These are phyloP conservation scores for Stentor roeselii DNA, from an alignment of 73 alveolate genomes.

Conservation along the genomic window DNA sequence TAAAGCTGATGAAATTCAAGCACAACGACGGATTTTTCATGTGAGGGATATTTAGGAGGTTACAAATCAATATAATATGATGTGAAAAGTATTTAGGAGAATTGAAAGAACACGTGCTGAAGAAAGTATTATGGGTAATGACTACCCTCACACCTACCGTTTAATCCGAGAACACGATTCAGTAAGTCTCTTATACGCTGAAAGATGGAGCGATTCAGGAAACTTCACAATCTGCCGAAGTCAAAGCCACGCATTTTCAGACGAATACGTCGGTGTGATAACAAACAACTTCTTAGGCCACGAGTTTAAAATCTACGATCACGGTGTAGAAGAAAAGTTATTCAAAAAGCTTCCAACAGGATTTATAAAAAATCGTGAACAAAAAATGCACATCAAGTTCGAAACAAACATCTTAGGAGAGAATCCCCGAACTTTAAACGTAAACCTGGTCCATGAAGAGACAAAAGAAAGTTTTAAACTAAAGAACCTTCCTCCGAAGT, in stretches of 20 bases:
- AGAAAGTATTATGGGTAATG: slow-evolving; percentile 21
- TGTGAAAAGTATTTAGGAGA: neutral
- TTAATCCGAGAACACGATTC: slow-evolving; percentile 23
- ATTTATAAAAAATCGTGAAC: neutral
- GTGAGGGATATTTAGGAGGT: neutral
- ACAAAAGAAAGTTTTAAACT: neutral
- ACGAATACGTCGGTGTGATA: slow-evolving; percentile 11
- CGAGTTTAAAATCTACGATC: slow-evolving; percentile 12
- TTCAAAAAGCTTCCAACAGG: slow-evolving; percentile 21
- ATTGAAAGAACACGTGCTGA: slow-evolving; percentile 21
- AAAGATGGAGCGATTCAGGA: slow-evolving; percentile 21
- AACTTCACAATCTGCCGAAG: neutral
- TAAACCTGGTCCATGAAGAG: slow-evolving; percentile 15
- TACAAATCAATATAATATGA: neutral
- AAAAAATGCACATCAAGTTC: neutral
- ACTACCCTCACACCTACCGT: slow-evolving; percentile 17
- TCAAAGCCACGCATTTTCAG: neutral
- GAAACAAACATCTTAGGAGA: slow-evolving; percentile 28
- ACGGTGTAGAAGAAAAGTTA: slow-evolving; percentile 24
- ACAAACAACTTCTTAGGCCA: slow-evolving; percentile 25
- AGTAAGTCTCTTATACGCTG: neutral
- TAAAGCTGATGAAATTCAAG: slow-evolving; percentile 7
- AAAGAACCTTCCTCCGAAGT: slow-evolving; percentile 17
- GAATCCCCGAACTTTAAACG: neutral
- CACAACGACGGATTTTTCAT: neutral